Evolutionary conservation across 352 stramenopile genomes (phyloP).

Genomic region (Aphanomyces astaci): DNA sequence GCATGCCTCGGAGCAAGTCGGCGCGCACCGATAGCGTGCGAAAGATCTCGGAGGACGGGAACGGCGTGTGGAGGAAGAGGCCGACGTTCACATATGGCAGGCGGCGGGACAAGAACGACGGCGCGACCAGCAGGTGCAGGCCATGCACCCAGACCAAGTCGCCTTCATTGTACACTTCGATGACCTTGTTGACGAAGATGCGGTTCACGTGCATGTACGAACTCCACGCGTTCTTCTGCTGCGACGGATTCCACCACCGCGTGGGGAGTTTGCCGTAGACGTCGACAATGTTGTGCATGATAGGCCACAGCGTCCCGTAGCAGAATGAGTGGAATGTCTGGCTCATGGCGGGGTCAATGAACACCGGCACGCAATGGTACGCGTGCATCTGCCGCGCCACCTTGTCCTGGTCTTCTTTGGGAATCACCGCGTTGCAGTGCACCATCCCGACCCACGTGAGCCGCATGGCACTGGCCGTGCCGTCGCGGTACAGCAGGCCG

Average conservation of each 20-base stretch:
- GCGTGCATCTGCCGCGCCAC: slow-evolving; percentile 63
- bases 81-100: slow-evolving; percentile 93
- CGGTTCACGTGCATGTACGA: slow-evolving; percentile 96
- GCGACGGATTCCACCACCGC: slow-evolving; percentile 74
- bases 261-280: slow-evolving; percentile 86
- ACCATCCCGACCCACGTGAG: slow-evolving; percentile 82
- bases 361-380: slow-evolving; percentile 97
- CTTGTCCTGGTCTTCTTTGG: slow-evolving; percentile 74
- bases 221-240: slow-evolving; percentile 85
- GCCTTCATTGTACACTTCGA: slow-evolving; percentile 86
- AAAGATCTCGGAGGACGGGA: slow-evolving; percentile 99
- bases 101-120: slow-evolving; percentile 92
- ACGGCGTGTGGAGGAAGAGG: slow-evolving; percentile 98
- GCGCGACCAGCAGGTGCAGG: slow-evolving; percentile 96
- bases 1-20: slow-evolving; percentile 93
- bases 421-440: slow-evolving; percentile 64
- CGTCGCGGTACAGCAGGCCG: slow-evolving; percentile 20
- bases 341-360: slow-evolving; percentile 79
- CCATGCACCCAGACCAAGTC: slow-evolving; percentile 97
- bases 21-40: slow-evolving; percentile 94
- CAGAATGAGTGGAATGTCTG: slow-evolving; percentile 92
- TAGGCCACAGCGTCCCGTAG: slow-evolving; percentile 95
- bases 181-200: slow-evolving; percentile 93
- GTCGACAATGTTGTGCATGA: slow-evolving; percentile 98
- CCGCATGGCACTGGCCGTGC: slow-evolving; percentile 57